Conservation (phyloP, 495 filamentous ascomycete species). For the Neurospora sp. region DNA sequence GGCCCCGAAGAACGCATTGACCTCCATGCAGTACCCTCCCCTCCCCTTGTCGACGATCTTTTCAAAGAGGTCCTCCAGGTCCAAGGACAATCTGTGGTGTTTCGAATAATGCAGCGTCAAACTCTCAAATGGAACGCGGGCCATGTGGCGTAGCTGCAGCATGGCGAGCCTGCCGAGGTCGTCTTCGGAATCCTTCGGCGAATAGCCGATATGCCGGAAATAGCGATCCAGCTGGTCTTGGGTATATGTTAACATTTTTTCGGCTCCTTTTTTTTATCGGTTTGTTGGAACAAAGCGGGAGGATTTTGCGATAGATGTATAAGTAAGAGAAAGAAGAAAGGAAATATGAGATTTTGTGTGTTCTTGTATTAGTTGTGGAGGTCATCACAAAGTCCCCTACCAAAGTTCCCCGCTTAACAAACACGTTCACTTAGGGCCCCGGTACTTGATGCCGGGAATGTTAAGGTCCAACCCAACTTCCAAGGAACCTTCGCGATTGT, state of each 20-base stretch:
- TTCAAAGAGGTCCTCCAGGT: constrained; percentile 46
- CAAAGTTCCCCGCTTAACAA: neutral
- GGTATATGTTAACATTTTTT: constrained; percentile 15
- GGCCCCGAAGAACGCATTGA: constrained; percentile 55
- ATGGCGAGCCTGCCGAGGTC: constrained; percentile 23
- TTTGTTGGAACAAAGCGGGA: neutral
- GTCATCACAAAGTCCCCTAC: neutral
- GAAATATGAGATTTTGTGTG: neutral
- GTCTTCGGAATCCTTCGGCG: neutral
- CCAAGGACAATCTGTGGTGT: constrained; percentile 41
- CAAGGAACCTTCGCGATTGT: neutral
- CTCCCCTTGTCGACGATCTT: constrained; percentile 46
- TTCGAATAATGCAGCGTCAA: constrained; percentile 40
- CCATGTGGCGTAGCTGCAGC: constrained; percentile 43
- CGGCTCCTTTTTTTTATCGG: neutral
- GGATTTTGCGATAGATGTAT: neutral
- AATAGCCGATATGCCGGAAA: constrained; percentile 35
- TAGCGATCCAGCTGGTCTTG: constrained; percentile 19
- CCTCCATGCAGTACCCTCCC: constrained; percentile 74
- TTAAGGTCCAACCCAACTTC: neutral
- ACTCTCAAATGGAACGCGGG: constrained; percentile 63
- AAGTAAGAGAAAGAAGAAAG: neutral
- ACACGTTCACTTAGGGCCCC: neutral
- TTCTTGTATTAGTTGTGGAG: neutral
- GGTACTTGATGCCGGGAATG: neutral